These are phyloP conservation scores for Penicillium hordei DNA, from an alignment of 2,329 filamentous ascomycete species.

Conservation along the genomic window DNA sequence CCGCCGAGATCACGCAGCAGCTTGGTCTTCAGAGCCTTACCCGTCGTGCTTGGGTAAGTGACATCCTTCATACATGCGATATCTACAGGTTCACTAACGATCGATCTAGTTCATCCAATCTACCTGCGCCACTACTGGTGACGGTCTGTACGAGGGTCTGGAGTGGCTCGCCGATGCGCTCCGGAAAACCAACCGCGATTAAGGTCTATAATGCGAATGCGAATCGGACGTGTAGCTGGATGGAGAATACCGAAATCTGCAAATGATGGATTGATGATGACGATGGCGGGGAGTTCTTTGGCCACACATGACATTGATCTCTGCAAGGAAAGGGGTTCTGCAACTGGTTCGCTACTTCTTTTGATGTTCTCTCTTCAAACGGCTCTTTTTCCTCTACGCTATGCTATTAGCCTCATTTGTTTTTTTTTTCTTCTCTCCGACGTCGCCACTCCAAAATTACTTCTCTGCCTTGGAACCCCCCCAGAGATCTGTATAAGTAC, in stretches of 20 bases:
- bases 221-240: constrained; percentile 25
- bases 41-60: constrained; percentile 96
- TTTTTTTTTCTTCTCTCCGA: constrained; percentile 29
- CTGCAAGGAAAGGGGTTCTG: constrained; percentile 27
- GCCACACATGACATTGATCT: constrained; percentile 31
- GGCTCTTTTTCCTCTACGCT: constrained; percentile 40
- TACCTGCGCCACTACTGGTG: constrained; percentile 96
- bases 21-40: constrained; percentile 98
- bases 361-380: constrained; percentile 34
- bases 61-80: not conserved
- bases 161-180: constrained; percentile 86
- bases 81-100: constrained; percentile 22
- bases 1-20: constrained; percentile 99
- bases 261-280: constrained; percentile 37
- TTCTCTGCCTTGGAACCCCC: constrained; percentile 21
- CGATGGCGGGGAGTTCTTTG: constrained; percentile 37
- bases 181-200: constrained; percentile 63
- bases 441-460: constrained; percentile 29
- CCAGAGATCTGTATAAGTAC: constrained; percentile 13
- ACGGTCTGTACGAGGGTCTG: constrained; percentile 99
- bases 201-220: constrained; percentile 38
- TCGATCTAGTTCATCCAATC: constrained; percentile 88
- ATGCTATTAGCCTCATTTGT: constrained; percentile 44
- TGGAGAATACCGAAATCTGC: constrained; percentile 34
- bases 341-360: constrained; percentile 26